A percentile compares a stretch with the other conserved stretches of the same genome.
Evolutionary conservation across 176 grass and related monocot species (phyloP).

Genomic region (Ananas comosus): DNA sequence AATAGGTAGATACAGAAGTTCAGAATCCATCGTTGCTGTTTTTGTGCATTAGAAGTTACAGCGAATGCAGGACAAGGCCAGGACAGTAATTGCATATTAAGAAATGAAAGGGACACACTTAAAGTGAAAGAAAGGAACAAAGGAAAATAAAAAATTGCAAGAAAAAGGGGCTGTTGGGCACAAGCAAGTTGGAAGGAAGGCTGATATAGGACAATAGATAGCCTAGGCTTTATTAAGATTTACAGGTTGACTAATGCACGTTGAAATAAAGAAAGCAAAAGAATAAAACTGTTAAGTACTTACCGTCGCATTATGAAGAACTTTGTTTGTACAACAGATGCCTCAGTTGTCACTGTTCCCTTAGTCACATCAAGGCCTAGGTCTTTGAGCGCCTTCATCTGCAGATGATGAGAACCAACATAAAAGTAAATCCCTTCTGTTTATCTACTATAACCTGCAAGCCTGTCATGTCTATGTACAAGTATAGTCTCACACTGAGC

Average conservation of each 20-base stretch:
- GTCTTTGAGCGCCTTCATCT: constrained; percentile 93
- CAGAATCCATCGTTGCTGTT: too few species aligned
- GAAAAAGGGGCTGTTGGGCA: too few species aligned
- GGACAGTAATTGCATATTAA: too few species aligned
- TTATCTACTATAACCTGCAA: neutral
- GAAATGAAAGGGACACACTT: too few species aligned
- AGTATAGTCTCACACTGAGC: neutral
- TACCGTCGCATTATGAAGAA: constrained; percentile 85
- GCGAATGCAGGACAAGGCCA: too few species aligned
- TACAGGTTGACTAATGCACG: neutral
- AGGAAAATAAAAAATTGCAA: too few species aligned
- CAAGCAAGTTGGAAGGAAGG: too few species aligned
- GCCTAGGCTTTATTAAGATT: too few species aligned
- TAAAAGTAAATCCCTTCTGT: neutral
- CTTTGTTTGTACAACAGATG: constrained; percentile 67
- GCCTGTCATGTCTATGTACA: neutral
- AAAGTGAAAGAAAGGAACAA: too few species aligned
- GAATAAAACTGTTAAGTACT: constrained; percentile 27
- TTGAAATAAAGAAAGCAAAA: constrained; percentile 7
- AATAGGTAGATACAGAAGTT: too few species aligned
- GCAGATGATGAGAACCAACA: constrained; percentile 16
- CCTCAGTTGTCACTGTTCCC: constrained; percentile 76
- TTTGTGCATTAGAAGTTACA: too few species aligned
- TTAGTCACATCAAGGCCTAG: constrained; percentile 92
- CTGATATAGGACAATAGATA: too few species aligned